Evolutionary conservation across 148 eudicot genomes (phyloP), one percentile per base, ranked within the genome.

Genomic region (Arctostaphylos glauca): DNA sequence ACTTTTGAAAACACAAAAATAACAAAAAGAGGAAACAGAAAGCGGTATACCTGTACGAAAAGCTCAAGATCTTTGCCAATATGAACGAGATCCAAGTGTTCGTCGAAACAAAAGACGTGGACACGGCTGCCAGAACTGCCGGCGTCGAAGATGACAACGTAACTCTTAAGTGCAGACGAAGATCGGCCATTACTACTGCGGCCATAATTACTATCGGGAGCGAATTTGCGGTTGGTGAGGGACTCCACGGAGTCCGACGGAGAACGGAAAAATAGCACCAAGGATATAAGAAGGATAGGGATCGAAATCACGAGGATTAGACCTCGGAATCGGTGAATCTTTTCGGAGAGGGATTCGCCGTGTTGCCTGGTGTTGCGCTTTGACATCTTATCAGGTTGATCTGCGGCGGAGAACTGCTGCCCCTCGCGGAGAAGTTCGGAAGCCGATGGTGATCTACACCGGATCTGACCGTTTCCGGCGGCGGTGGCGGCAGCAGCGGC

Each of bases 61-160:
- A 91, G 93, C 86, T 91, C 93, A 6, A 91, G 91, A 41, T 87
- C 89, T 2, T 80, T 31, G 58, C 93, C 91, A 82, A 88, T 93
- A 53, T 91, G 97, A 21, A 96, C 94, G 76, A 96, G 99, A 91
- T 96, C 92, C 83, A 96, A 85, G 80, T 92, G 86, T 71, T 84
- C 19, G 78, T 96, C 94, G 58, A 96, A 96, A 84, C 97, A 91
- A 83, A 94, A 96, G 14, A 96, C 99, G 84, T 96, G 99, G n/a
- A 96, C 99, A 62, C 99, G 84, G 81, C 98, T 96, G 19, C 99
- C 99, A 8, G 94, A 91, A 77, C 99, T 96, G 4, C 99, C 99
- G 9, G 98, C 99, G 84, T 96, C 98, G 81, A 96, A 96, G 31
- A 96, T 90, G 55, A 96, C 99, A 8, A 98, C 99, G 68, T 90